Percentiles rank a stretch among this genome's conserved stretches.
Evolutionary conservation across 345 rosid genomes (phyloP).

Genomic region (Moricandia arvensis): DNA sequence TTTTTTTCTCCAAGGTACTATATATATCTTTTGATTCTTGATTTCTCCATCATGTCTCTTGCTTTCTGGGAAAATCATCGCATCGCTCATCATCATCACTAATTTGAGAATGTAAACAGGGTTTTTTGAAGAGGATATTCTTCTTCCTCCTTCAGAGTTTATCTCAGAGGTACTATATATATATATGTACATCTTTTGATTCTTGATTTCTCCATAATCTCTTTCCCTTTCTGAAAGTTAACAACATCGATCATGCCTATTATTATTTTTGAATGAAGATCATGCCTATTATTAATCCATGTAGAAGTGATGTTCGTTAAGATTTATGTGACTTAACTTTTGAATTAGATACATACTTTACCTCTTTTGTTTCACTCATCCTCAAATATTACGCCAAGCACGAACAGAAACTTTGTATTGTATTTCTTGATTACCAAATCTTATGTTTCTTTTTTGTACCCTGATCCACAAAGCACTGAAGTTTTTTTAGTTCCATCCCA

Average conservation of each 20-base stretch:
- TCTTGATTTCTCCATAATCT: constrained; percentile 8
- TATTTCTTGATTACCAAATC: background rate
- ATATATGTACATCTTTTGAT: background rate
- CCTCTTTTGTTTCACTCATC: background rate
- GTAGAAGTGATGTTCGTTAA: background rate
- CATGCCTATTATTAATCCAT: background rate
- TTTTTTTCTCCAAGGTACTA: constrained; percentile 20
- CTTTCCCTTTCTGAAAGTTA: background rate
- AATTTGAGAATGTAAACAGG: constrained; percentile 3
- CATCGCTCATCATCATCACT: constrained; percentile 10
- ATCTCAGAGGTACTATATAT: constrained; percentile 20
- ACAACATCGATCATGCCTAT: background rate
- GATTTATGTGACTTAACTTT: background rate
- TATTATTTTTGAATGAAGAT: background rate
- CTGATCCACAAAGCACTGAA: background rate
- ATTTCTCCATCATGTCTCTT: constrained; percentile 9
- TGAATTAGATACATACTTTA: background rate
- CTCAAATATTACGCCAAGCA: constrained; percentile 5
- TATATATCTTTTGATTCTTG: background rate
- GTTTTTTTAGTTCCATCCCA: background rate
- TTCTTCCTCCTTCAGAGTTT: constrained; percentile 14
- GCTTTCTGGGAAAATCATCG: background rate
- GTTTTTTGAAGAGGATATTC: constrained; percentile 2
- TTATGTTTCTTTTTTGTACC: background rate
- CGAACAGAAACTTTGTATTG: background rate